These are phyloP conservation scores for Vachellia pachyceras DNA, from an alignment of 306 rosid species.

Conservation along the genomic window DNA sequence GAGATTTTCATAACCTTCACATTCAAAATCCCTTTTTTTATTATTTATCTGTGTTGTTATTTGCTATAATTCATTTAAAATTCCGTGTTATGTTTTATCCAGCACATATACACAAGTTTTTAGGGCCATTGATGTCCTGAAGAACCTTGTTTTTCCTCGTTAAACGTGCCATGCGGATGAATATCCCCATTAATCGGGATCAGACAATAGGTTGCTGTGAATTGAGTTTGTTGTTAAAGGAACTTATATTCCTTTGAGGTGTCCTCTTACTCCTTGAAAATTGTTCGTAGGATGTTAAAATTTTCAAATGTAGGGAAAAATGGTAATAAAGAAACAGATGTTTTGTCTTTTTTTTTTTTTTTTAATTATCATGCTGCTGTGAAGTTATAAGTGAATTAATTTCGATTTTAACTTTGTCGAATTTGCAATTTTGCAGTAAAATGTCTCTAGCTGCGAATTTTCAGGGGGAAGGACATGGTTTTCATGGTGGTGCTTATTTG, in stretches of 20 bases:
- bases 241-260: slow-evolving; percentile 1
- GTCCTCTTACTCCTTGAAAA: neutral
- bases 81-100: neutral
- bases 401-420: neutral
- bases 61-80: neutral
- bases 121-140: neutral
- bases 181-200: neutral
- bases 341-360: neutral
- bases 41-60: slow-evolving; percentile 2
- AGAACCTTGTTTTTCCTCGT: neutral
- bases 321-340: neutral
- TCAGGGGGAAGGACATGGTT: slow-evolving; percentile 46
- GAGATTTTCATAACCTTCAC: neutral
- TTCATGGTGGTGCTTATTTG: slow-evolving; percentile 54
- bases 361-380: neutral
- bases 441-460: slow-evolving; percentile 61
- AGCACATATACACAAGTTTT: neutral
- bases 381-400: neutral
- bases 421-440: slow-evolving; percentile 47
- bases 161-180: neutral
- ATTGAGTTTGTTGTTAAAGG: neutral
- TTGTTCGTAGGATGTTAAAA: neutral
- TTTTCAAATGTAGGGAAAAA: neutral
- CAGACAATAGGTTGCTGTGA: neutral
- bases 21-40: neutral